Evolutionary conservation across 768 basidiomycete species (phyloP), one percentile per base, ranked within the genome.

Genomic region (Calocera viscosa): DNA sequence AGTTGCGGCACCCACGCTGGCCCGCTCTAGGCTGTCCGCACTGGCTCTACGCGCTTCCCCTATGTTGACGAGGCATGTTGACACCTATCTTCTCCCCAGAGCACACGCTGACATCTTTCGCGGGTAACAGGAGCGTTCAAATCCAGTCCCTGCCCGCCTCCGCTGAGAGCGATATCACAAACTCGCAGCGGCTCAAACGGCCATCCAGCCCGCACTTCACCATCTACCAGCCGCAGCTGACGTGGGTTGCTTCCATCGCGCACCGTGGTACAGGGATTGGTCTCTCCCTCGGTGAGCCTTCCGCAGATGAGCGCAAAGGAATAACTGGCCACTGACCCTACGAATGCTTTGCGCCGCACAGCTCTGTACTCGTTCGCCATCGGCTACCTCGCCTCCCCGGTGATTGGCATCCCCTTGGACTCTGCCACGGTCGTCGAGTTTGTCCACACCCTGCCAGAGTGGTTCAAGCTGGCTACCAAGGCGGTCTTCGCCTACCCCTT

Each of bases 221-320:
- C 66, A 98, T 99, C 78, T 99, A 99, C 79, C 88, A 94, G 74
- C 90, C 89, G 1, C 91, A 98, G 78, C 77, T 98, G 60, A 97
- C 95, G 38, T 95, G 91, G 91, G 16, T 90, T 66, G 82, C 78
- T 2, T 96, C 93, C 19, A 92, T 95, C 72, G 85, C 82, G 41
- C 88, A 98, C 78, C 89, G 96, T 75, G 76, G 82, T n/a, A 89
- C 93, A 12, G 96, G 95, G 68, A 82, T 77, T 8, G 90, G 80
- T 11, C 83, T 99, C 63, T 88, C 89, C 68, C 85, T 82, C 64
- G 81, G 91, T 93, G 72, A 68, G 76, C n/a, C n/a, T 72, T 12
- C 66, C 24, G 16, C 30, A 26, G 7, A 64, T 12, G 49, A 33
- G 30, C 17, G 26, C 39, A 38, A 3, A 24, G 30, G 11, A 40